Percentiles rank a stretch among this genome's conserved stretches.
Evolutionary conservation across 1,139 yeast species (phyloP).

Genomic region (Blastobotrys raffinosifermentans): DNA sequence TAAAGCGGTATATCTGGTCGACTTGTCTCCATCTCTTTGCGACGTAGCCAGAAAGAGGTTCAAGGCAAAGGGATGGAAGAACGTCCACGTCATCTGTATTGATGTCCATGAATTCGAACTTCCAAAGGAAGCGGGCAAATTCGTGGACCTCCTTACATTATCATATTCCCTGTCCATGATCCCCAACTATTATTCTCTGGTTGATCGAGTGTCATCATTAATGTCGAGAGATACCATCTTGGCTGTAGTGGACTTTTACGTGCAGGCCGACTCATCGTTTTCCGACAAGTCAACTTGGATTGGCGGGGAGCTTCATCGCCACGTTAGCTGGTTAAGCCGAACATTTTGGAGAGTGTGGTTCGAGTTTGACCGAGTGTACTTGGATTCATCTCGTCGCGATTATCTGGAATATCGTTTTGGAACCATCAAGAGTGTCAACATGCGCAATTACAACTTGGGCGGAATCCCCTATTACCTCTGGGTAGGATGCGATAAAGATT

Average conservation of each 20-base stretch:
- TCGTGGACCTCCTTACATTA: constrained; percentile 65
- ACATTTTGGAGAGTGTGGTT: constrained; percentile 87
- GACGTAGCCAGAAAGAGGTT: constrained; percentile 62
- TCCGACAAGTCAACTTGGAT: constrained; percentile 68
- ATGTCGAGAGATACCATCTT: constrained; percentile 54
- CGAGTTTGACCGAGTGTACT: constrained; percentile 73
- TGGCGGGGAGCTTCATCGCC: constrained; percentile 66
- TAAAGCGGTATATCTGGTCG: constrained; percentile 64
- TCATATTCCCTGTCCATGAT: constrained; percentile 81
- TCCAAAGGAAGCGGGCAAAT: constrained; percentile 25
- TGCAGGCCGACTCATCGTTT: constrained; percentile 58
- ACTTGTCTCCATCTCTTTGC: constrained; percentile 70
- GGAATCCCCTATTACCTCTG: constrained; percentile 76
- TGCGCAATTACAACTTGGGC: constrained; percentile 59
- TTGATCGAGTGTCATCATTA: constrained; percentile 56
- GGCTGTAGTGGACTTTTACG: constrained; percentile 75
- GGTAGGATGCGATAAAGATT: constrained; percentile 71
- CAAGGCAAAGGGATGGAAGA: constrained; percentile 48
- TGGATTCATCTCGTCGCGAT: constrained; percentile 76
- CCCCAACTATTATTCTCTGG: constrained; percentile 74
- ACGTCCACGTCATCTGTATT: constrained; percentile 64
- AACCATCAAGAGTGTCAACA: constrained; percentile 65
- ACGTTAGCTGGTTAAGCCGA: constrained; percentile 69
- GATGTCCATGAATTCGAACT: constrained; percentile 67
- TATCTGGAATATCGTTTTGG: constrained; percentile 78